A percentile compares a stretch with the other conserved stretches of the same genome.
These are phyloP conservation scores for Dorcoceras hygrometricum DNA, from an alignment of 257 asterid genomes.

Conservation along the genomic window DNA sequence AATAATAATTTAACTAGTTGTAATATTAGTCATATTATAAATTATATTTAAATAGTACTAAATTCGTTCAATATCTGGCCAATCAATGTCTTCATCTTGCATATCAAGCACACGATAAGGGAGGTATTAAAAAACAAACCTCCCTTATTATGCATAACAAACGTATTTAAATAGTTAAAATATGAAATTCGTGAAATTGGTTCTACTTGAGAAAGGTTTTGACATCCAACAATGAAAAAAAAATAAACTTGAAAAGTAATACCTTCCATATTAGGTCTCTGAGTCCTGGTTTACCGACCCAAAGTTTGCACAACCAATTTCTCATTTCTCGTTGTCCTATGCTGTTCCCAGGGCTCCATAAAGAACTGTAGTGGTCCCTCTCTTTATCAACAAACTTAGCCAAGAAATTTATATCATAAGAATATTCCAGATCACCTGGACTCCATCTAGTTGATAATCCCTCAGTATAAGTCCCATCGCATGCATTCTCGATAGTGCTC, in stretches of 20 bases:
- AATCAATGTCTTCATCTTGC: too few relatives aligned
- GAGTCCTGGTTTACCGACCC: constrained; percentile 67
- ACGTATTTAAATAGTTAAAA: background rate
- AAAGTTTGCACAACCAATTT: constrained; percentile 82
- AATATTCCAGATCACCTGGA: constrained; percentile 45
- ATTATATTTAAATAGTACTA: too few relatives aligned
- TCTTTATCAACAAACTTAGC: constrained; percentile 72
- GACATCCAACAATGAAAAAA: constrained; percentile 22
- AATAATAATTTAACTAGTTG: too few relatives aligned
- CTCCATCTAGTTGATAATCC: constrained; percentile 29
- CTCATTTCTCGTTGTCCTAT: constrained; percentile 97
- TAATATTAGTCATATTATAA: too few relatives aligned
- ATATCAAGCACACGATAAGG: too few relatives aligned
- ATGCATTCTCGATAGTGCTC: constrained; percentile 35
- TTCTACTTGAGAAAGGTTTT: constrained; percentile 17
- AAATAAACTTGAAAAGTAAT: constrained; percentile 26
- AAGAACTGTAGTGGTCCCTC: constrained; percentile 74
- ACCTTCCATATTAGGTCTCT: constrained; percentile 97
- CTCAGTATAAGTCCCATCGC: constrained; percentile 28
- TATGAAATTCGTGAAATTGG: constrained; percentile 8
- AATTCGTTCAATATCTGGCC: too few relatives aligned
- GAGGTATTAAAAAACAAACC: too few relatives aligned
- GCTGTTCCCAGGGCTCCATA: constrained; percentile 83
- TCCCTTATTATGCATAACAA: too few relatives aligned
- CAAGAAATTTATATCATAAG: constrained; percentile 75